Conservation (phyloP, 1,139 yeast species). For the Suhomyces atakaporum region DNA sequence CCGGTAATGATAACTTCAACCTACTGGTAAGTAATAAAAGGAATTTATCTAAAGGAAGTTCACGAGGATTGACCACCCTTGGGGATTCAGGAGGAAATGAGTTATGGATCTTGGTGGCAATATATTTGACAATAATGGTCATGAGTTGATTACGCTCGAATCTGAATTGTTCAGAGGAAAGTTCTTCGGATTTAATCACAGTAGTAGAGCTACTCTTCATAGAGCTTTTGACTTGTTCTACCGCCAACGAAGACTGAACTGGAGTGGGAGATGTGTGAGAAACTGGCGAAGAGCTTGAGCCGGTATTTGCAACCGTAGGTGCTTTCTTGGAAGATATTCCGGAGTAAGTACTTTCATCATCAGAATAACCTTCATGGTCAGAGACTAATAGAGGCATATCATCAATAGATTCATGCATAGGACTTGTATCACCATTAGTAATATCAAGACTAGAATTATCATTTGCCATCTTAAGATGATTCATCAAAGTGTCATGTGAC, state of each 20-base stretch:
- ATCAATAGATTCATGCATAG: slow-evolving; percentile 16
- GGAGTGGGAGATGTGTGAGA: slow-evolving; percentile 13
- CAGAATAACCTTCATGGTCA: slow-evolving; percentile 32
- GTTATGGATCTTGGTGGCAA: slow-evolving; percentile 47
- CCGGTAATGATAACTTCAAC: slow-evolving; percentile 37
- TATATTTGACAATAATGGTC: slow-evolving; percentile 48
- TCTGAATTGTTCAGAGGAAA: slow-evolving; percentile 15
- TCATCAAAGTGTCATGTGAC: slow-evolving; percentile 11
- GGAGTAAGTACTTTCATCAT: slow-evolving; percentile 24
- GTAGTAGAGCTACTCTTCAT: slow-evolving; percentile 10
- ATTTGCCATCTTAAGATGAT: slow-evolving; percentile 10
- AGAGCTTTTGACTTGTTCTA: slow-evolving; percentile 21
- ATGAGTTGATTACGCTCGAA: slow-evolving; percentile 36
- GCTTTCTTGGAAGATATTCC: slow-evolving; percentile 7
- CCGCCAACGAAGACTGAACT: slow-evolving; percentile 14
- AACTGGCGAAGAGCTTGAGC: slow-evolving; percentile 4
- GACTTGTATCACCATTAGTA: slow-evolving; percentile 13
- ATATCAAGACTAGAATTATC: slow-evolving; percentile 10
- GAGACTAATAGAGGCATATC: slow-evolving; percentile 34
- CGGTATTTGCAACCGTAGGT: neutral
- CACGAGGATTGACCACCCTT: slow-evolving; percentile 25
- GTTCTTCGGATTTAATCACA: neutral
- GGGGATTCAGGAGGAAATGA: slow-evolving; percentile 47
- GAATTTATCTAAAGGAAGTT: slow-evolving; percentile 46
- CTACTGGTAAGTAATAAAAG: slow-evolving; percentile 42